A percentile compares a stretch with the other conserved stretches of the same genome.
phyloP scores from a whole-genome alignment of 2,329 filamentous ascomycete species.

The Nemania sp. region DNA sequence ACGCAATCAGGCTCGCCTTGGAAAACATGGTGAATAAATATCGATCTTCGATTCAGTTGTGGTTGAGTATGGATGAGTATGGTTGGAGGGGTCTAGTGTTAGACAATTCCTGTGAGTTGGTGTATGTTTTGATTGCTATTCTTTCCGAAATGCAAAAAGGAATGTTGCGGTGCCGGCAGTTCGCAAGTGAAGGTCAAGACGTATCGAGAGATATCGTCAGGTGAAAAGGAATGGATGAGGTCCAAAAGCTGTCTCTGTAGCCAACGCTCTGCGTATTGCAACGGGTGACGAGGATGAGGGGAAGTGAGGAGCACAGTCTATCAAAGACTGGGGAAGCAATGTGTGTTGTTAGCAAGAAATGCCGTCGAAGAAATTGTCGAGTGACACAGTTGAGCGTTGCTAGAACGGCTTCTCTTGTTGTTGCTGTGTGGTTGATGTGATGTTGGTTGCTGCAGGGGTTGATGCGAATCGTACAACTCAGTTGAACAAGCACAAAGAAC shows the following conservation, averaged over 20 bases:
- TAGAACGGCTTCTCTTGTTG: constrained; percentile 18
- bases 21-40: constrained; percentile 35
- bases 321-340: constrained; percentile 40
- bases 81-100: not conserved
- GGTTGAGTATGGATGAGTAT: constrained; percentile 8
- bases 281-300: constrained; percentile 17
- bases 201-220: constrained; percentile 33
- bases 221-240: constrained; percentile 34
- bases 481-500: constrained; percentile 24
- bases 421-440: not conserved
- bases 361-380: constrained; percentile 30
- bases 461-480: constrained; percentile 34
- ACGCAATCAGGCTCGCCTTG: constrained; percentile 40
- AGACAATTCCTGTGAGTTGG: not conserved
- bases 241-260: constrained; percentile 24
- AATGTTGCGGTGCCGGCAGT: constrained; percentile 40
- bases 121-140: constrained; percentile 13
- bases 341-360: constrained; percentile 5
- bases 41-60: not conserved
- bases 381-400: constrained; percentile 22
- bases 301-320: constrained; percentile 33
- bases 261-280: constrained; percentile 36
- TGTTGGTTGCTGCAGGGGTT: not conserved
- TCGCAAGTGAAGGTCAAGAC: constrained; percentile 34
- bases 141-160: constrained; percentile 29